Evolutionary conservation across 2,329 filamentous ascomycete species (phyloP), one percentile per base, ranked within the genome.

Genomic region (Mycogone perniciosa): DNA sequence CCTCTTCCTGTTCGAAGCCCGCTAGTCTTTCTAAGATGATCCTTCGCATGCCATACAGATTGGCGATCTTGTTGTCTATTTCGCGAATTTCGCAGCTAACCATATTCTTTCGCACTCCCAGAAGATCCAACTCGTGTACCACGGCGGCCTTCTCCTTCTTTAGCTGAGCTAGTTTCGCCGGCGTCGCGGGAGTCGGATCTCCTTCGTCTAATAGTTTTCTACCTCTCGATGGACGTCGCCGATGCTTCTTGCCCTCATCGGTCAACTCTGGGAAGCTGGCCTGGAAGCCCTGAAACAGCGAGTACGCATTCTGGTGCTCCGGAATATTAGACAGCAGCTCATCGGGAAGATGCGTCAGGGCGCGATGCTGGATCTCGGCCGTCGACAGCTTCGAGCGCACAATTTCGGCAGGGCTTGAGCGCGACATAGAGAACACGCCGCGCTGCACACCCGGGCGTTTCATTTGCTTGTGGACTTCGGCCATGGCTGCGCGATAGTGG

Each of bases 31-130:
- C 90, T 51, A 99, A 70, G 42, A 97, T 87, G 54, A 96, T 95
- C 64, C 85, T 87, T 58, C 93, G 85, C 89, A 97, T 96, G 55
- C 83, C 89, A 60, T 89, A 86, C 49, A 99, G 75, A 67, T 97
- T 97, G 54, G 89, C 82, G 56, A 99, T 92, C 70, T 97, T 99
- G 71, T 87, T 91, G 71, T 99, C 93, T 54, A 99, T 96, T 64
- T 99, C 93, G 54, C 84, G 83, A 53, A 99, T 97, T 69, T 99
- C 93, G 56, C 89, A 88, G 62, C 89, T 93, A 59, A 91, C 92
- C 92, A 99, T 96, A 64, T 93, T 96, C 70, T 99, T 99, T 53
- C 93, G 82, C 55, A 97, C 83, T 4, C 86, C 81, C 72, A 97
- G 83, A 81, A 96, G 88, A 64, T 97, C 90, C 59, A 99, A 75